These are phyloP conservation scores for Micromonas pusilla DNA, from an alignment of 139 green algal genomes.

Conservation along the genomic window DNA sequence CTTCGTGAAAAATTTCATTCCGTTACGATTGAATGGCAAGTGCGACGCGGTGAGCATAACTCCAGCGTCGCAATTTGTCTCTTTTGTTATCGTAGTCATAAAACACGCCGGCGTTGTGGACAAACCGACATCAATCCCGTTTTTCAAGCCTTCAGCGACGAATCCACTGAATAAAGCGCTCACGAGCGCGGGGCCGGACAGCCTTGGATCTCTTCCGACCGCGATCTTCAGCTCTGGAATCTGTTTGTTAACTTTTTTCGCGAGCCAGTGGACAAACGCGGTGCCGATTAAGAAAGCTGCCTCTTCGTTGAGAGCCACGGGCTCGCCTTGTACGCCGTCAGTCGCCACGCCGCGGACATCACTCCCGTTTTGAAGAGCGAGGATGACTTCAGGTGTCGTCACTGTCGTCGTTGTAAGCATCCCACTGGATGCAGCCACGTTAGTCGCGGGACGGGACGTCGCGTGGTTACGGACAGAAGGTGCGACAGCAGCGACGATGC, in stretches of 20 bases:
- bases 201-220: slow-evolving; percentile 67
- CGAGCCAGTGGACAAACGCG: slow-evolving; percentile 70
- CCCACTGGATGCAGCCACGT: too few species aligned
- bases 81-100: slow-evolving; percentile 66
- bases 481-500: too few species aligned
- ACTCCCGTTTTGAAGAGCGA: slow-evolving; percentile 79
- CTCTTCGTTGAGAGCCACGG: slow-evolving; percentile 60
- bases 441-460: too few species aligned
- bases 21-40: slow-evolving; percentile 70
- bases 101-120: slow-evolving; percentile 94
- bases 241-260: not conserved
- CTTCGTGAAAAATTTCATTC: slow-evolving; percentile 55
- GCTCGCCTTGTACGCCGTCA: slow-evolving; percentile 57
- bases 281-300: slow-evolving; percentile 68
- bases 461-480: too few species aligned
- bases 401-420: too few species aligned
- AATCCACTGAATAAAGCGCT: slow-evolving; percentile 16
- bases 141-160: not conserved
- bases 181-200: slow-evolving; percentile 52
- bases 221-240: slow-evolving; percentile 13
- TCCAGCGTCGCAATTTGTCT: slow-evolving; percentile 14
- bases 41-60: slow-evolving; percentile 40
- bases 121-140: slow-evolving; percentile 51
- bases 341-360: slow-evolving; percentile 88
- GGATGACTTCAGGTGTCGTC: too few species aligned